Conservation (phyloP, 202 grass and related monocot genomes). For the Schoenoplectus triqueter region DNA sequence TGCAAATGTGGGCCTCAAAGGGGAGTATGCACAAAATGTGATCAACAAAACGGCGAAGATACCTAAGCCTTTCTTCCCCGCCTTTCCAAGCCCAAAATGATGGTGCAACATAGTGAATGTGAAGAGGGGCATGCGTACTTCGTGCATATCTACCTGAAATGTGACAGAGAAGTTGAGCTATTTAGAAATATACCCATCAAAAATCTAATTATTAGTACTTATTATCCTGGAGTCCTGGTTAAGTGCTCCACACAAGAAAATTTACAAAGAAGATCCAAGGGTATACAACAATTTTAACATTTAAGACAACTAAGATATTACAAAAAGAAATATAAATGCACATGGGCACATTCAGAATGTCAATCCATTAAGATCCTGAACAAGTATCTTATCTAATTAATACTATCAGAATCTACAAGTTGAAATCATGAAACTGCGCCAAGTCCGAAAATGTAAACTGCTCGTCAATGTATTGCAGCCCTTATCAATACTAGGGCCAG, state of each 20-base stretch:
- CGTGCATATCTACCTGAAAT: constrained; percentile 57
- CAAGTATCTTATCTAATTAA: not conserved
- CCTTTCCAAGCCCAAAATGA: constrained; percentile 99
- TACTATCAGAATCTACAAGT: not conserved
- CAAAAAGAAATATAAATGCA: not conserved
- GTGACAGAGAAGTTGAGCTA: constrained; percentile 38
- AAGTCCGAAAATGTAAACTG: not conserved
- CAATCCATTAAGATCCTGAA: not conserved
- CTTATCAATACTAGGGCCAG: not conserved
- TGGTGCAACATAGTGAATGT: constrained; percentile 92
- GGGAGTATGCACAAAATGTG: constrained; percentile 94
- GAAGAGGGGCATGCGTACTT: constrained; percentile 48
- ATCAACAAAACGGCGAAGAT: constrained; percentile 66
- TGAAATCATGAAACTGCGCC: not conserved
- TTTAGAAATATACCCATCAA: constrained; percentile 12
- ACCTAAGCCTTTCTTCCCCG: constrained; percentile 76
- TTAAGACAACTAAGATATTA: not conserved
- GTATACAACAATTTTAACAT: constrained; percentile 1
- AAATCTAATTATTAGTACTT: constrained; percentile 33
- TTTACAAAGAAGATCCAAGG: constrained; percentile 7
- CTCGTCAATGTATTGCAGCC: not conserved
- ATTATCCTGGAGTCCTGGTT: not conserved
- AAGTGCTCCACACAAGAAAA: not conserved
- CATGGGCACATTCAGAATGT: not conserved
- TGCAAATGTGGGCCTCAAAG: constrained; percentile 88